phyloP scores from a whole-genome alignment of 1,284 basidiomycete species.

The Coriolopsis trogii region DNA sequence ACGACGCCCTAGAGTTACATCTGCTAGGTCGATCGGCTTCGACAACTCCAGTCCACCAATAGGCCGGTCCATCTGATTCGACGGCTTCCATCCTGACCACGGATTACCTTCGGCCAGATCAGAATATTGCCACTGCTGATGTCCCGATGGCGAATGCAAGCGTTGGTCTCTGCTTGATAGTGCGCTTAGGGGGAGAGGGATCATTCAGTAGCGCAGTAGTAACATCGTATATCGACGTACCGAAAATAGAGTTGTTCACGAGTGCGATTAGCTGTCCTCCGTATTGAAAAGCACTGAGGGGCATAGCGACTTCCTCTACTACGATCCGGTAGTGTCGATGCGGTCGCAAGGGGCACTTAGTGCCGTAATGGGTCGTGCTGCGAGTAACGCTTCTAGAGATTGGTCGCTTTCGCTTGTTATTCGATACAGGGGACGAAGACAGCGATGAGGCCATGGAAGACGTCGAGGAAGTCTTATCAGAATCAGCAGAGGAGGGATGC shows the following conservation, averaged over 20 bases:
- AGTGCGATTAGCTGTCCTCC: not conserved
- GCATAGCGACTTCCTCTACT: not conserved
- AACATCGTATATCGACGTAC: not conserved
- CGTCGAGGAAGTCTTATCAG: not conserved
- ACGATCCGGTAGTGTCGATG: not conserved
- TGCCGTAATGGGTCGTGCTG: too few relatives aligned
- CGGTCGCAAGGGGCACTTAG: not conserved
- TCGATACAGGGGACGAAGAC: too few relatives aligned
- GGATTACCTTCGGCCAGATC: not conserved
- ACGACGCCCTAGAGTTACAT: not conserved
- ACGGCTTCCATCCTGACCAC: not conserved
- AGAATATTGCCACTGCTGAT: constrained; percentile 12
- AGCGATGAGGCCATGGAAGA: too few relatives aligned
- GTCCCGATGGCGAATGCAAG: constrained; percentile 8
- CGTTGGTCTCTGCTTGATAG: not conserved
- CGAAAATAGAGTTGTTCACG: not conserved
- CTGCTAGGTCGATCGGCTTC: not conserved
- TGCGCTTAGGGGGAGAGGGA: constrained; percentile 2
- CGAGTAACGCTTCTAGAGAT: too few relatives aligned
- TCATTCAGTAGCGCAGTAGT: not conserved
- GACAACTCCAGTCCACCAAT: constrained; percentile 16
- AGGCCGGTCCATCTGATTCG: not conserved
- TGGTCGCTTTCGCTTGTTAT: too few relatives aligned
- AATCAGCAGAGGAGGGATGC: not conserved
- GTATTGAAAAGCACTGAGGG: not conserved